phyloP scores from a whole-genome alignment of 805 yeast genomes.

The Yueomyces sp. region DNA sequence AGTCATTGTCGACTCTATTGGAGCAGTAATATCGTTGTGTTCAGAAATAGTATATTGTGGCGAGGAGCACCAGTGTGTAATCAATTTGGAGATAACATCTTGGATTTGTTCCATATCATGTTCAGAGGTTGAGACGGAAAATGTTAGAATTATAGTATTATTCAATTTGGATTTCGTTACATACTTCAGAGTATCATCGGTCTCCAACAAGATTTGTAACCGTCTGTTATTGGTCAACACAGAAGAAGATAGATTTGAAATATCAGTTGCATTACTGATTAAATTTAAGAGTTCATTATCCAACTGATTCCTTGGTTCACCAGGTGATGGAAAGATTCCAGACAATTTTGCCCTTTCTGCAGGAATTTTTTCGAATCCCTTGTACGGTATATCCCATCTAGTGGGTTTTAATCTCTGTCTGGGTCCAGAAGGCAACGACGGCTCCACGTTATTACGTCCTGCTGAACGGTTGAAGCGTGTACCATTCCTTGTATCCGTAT shows the following conservation, averaged over 20 bases:
- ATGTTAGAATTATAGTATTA: background rate
- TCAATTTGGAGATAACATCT: background rate
- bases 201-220: slow-evolving; percentile 24
- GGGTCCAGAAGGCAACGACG: background rate
- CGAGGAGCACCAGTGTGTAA: background rate
- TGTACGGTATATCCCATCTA: slow-evolving; percentile 60
- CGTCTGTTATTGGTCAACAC: slow-evolving; percentile 6
- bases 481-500: background rate
- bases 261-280: background rate
- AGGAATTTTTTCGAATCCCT: slow-evolving; percentile 59
- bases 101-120: background rate
- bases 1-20: background rate
- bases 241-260: too few relatives aligned
- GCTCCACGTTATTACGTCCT: background rate
- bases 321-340: slow-evolving; percentile 69
- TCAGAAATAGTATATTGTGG: background rate
- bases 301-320: slow-evolving; percentile 30
- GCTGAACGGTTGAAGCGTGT: background rate
- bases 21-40: too few relatives aligned
- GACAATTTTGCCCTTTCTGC: slow-evolving; percentile 68
- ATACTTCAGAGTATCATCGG: slow-evolving; percentile 14
- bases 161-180: slow-evolving; percentile 4
- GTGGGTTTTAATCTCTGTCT: slow-evolving; percentile 30
- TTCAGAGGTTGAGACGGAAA: background rate
- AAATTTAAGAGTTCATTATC: slow-evolving; percentile 8